These are phyloP conservation scores for Streptanthus diversifolius DNA, from an alignment of 345 rosid species.

Conservation along the genomic window DNA sequence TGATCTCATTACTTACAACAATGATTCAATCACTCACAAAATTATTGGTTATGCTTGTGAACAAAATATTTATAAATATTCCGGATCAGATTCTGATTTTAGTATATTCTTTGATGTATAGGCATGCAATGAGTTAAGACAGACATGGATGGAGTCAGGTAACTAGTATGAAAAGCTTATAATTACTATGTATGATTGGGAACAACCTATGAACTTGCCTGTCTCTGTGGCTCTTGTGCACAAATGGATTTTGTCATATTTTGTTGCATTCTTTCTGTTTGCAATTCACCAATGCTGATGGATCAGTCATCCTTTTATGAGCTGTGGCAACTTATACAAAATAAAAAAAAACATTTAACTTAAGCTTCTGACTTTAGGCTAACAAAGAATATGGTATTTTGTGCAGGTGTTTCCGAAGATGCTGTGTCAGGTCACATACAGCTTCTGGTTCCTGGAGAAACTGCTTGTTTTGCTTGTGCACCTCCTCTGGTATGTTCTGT, in stretches of 20 bases:
- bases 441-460: conserved; percentile 87
- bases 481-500: conserved; percentile 74
- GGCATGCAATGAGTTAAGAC: conserved; percentile 95
- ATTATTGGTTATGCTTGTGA: neutral
- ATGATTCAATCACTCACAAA: neutral
- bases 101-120: conserved; percentile 31
- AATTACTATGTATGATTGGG: neutral
- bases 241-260: neutral
- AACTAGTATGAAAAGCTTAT: conserved; percentile 18
- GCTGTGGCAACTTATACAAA: neutral
- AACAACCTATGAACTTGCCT: neutral
- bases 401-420: conserved; percentile 94
- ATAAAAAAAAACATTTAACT: neutral
- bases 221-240: neutral
- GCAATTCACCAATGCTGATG: neutral
- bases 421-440: conserved; percentile 99
- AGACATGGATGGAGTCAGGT: conserved; percentile 99
- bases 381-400: conserved; percentile 6
- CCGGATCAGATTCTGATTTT: conserved; percentile 8
- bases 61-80: neutral
- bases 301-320: neutral
- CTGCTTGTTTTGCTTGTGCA: conserved; percentile 98
- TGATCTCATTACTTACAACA: neutral
- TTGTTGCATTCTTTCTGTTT: neutral
- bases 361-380: neutral